phyloP scores from a whole-genome alignment of 768 basidiomycete species.

The Leucocoprinus sp. region DNA sequence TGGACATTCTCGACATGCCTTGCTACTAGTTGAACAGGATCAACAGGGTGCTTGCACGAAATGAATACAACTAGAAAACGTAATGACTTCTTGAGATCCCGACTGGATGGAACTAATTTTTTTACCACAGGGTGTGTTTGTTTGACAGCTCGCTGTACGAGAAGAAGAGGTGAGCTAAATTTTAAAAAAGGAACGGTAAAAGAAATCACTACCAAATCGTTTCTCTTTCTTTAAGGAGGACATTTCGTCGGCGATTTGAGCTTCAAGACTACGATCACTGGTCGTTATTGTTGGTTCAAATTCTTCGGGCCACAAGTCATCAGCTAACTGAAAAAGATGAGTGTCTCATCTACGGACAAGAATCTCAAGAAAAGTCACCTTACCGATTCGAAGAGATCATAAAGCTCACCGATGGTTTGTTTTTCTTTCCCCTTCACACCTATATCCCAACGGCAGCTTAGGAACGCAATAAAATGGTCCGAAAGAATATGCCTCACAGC shows the following conservation, averaged over 20 bases:
- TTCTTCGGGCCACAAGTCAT: conserved; percentile 59
- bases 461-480: no score
- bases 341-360: background rate
- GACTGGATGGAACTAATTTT: background rate
- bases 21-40: conserved; percentile 63
- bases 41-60: conserved; percentile 68
- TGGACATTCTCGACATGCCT: conserved; percentile 57
- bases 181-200: background rate
- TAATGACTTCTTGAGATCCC: background rate
- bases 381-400: conserved; percentile 73
- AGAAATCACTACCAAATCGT: conserved; percentile 46
- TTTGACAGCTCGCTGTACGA: conserved; percentile 59
- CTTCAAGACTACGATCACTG: conserved; percentile 46
- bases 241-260: conserved; percentile 64
- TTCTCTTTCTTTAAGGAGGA: conserved; percentile 52
- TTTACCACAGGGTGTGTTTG: conserved; percentile 72
- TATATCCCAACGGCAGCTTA: conserved; percentile 14
- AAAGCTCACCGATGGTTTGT: conserved; percentile 66
- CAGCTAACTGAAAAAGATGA: conserved; percentile 43
- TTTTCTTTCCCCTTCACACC: conserved; percentile 78
- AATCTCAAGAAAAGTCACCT: conserved; percentile 19
- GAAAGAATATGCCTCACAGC: conserved; percentile 37
- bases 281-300: conserved; percentile 26
- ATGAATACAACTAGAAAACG: conserved; percentile 60
- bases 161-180: conserved; percentile 3